Percentiles rank a stretch among this genome's conserved stretches.
Conservation (phyloP, 2,329 filamentous ascomycete genomes). For the Balansia obtecta region DNA sequence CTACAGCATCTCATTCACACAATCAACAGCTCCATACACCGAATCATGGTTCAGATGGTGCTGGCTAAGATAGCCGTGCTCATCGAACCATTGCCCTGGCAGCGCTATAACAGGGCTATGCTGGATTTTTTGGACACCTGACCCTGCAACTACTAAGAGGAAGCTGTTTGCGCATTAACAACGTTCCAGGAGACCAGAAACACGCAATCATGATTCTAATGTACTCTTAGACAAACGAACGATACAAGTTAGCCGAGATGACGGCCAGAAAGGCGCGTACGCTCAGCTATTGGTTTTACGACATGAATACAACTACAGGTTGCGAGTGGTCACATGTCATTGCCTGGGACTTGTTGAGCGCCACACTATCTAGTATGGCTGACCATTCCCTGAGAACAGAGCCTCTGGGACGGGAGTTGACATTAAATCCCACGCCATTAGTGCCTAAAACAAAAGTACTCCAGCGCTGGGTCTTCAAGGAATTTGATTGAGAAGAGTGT, state of each 20-base stretch:
- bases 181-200: conserved; percentile 29
- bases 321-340: conserved; percentile 31
- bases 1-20: conserved; percentile 29
- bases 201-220: conserved; percentile 36
- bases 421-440: too few species aligned
- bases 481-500: conserved; percentile 42
- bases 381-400: conserved; percentile 29
- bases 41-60: conserved; percentile 49
- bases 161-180: conserved; percentile 42
- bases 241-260: conserved; percentile 27
- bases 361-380: conserved; percentile 31
- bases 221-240: conserved; percentile 30
- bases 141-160: conserved; percentile 43
- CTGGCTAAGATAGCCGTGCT: conserved; percentile 48
- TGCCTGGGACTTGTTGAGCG: conserved; percentile 30
- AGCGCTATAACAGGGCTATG: conserved; percentile 46
- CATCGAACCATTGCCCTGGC: conserved; percentile 49
- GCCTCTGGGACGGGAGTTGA: too few species aligned
- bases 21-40: conserved; percentile 36
- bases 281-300: conserved; percentile 25
- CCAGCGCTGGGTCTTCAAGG: conserved; percentile 42
- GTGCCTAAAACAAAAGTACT: too few species aligned
- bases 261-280: conserved; percentile 30
- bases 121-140: conserved; percentile 49
- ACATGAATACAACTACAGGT: conserved; percentile 23